Percentiles rank a stretch among this genome's conserved stretches.
Evolutionary conservation across 1,139 yeast genomes (phyloP).

Genomic region (Yamadazyma dushanensis): DNA sequence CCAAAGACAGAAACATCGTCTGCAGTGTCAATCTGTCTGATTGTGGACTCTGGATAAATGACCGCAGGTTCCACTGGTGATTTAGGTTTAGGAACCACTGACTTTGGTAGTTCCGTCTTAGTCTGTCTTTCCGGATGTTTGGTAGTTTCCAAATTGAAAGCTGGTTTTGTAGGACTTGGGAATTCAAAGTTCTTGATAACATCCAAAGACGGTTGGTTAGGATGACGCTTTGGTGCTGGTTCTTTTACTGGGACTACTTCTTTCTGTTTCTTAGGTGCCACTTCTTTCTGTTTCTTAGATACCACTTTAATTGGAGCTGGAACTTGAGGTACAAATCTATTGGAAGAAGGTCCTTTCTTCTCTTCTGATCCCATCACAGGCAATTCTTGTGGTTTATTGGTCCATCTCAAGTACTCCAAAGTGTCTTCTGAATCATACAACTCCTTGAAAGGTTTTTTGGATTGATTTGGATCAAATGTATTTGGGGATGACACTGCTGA

Average conservation of each 20-base stretch:
- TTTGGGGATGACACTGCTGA: not conserved
- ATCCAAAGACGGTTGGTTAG: slow-evolving; percentile 15
- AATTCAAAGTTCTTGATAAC: slow-evolving; percentile 19
- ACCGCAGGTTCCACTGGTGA: no score
- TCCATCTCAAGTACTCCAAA: slow-evolving; percentile 6
- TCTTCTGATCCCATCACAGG: not conserved
- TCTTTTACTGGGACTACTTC: not conserved
- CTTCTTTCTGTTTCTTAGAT: not conserved
- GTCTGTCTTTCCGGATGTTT: no score
- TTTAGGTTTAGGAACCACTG: not conserved
- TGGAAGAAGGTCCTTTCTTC: not conserved
- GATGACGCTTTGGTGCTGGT: not conserved
- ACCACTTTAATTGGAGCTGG: not conserved
- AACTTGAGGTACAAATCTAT: not conserved
- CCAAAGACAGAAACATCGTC: slow-evolving; percentile 9
- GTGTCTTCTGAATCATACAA: slow-evolving; percentile 15
- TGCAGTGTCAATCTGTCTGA: slow-evolving; percentile 16
- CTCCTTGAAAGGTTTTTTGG: slow-evolving; percentile 12
- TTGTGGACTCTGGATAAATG: slow-evolving; percentile 4
- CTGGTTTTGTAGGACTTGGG: slow-evolving; percentile 12
- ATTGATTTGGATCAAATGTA: not conserved
- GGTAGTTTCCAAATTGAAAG: no score
- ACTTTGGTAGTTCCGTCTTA: no score
- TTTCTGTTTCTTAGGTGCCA: not conserved
- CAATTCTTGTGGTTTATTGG: not conserved